Conservation (phyloP, 176 grass and related monocot species). For the Pontederia crassipes region DNA sequence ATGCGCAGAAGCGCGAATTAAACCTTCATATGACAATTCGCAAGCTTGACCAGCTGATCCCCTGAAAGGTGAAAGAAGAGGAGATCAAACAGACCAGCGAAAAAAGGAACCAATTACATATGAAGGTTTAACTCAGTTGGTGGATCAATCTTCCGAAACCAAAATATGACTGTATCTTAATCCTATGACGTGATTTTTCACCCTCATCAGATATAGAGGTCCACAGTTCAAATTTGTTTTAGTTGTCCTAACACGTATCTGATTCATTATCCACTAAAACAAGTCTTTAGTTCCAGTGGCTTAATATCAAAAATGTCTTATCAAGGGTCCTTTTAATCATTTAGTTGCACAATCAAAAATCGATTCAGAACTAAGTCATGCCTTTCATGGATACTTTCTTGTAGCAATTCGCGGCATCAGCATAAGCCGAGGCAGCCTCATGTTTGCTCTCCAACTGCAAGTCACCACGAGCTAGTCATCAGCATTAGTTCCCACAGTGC, state of each 20-base stretch:
- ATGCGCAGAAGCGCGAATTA: conserved; percentile 2
- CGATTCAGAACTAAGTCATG: conserved; percentile 6
- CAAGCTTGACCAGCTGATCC: conserved; percentile 74
- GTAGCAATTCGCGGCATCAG: conserved; percentile 90
- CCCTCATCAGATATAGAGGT: too few relatives aligned
- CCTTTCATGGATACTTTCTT: conserved; percentile 75
- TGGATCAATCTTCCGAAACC: too few relatives aligned
- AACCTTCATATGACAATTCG: conserved; percentile 86
- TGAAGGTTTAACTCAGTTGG: too few relatives aligned
- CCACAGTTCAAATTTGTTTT: too few relatives aligned
- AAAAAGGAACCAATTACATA: too few relatives aligned
- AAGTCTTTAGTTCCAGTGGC: too few relatives aligned
- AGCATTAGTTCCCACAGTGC: neutral
- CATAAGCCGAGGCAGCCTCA: conserved; percentile 68
- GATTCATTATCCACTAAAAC: too few relatives aligned
- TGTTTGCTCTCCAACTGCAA: conserved; percentile 79
- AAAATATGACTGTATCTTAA: neutral
- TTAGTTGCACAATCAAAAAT: neutral
- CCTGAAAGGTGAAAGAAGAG: conserved; percentile 34
- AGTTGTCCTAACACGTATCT: too few relatives aligned
- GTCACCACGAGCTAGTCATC: neutral
- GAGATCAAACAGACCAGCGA: neutral
- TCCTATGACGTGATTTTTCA: too few relatives aligned
- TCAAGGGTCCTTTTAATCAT: neutral
- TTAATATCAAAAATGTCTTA: too few relatives aligned